These are phyloP conservation scores for Zanthoxylum bungeanum DNA, from an alignment of 345 rosid genomes.

Conservation along the genomic window DNA sequence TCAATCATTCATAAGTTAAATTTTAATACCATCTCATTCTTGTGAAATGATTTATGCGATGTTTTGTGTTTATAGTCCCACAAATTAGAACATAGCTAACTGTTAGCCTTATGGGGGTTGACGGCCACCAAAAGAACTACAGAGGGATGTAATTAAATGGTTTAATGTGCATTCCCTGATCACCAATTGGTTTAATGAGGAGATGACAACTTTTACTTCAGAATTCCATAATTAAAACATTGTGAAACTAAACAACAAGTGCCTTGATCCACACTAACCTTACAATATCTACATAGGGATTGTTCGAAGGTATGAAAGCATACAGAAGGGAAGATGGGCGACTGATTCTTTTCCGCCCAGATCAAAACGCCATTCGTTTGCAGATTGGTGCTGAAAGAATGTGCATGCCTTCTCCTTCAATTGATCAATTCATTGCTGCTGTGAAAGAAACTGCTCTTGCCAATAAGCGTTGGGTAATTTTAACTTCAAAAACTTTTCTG, in stretches of 20 bases:
- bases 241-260: no score
- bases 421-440: slow-evolving; percentile 64
- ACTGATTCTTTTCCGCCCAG: slow-evolving; percentile 66
- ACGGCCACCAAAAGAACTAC: no score
- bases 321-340: slow-evolving; percentile 62
- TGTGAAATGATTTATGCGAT: not conserved
- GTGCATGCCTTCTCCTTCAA: slow-evolving; percentile 81
- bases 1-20: not conserved
- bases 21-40: not conserved
- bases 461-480: slow-evolving; percentile 80
- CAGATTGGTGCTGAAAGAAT: slow-evolving; percentile 68
- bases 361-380: slow-evolving; percentile 70
- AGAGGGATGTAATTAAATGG: no score
- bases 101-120: no score
- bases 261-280: no score
- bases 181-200: no score
- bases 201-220: no score
- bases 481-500: no score
- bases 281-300: slow-evolving; percentile 33
- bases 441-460: slow-evolving; percentile 65
- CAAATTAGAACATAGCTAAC: no score
- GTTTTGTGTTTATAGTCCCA: no score
- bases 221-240: no score
- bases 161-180: no score
- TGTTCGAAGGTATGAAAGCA: slow-evolving; percentile 84